Conservation (phyloP, 441 rosid genomes). For the California macrophylla region DNA sequence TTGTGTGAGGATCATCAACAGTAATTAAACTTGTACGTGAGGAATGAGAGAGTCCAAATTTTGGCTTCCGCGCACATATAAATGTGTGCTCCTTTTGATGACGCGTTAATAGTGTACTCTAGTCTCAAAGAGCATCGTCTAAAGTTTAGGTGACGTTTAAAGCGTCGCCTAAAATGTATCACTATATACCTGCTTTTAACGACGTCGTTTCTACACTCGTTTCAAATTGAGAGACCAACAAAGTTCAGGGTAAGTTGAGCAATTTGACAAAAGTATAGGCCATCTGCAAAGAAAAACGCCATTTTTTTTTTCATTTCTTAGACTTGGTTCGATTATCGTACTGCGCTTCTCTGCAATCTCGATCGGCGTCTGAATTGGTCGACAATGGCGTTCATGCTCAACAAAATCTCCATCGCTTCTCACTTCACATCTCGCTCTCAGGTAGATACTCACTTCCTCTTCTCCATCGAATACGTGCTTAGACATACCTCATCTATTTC, state of each 20-base stretch:
- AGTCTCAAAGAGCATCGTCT: no score
- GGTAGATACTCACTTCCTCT: slow-evolving; percentile 43
- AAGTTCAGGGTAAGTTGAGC: neutral
- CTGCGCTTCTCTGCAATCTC: neutral
- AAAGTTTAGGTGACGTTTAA: no score
- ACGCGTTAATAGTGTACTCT: no score
- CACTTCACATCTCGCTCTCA: slow-evolving; percentile 46
- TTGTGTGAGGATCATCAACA: no score
- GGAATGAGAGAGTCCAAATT: no score
- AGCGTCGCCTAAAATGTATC: no score
- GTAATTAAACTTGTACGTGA: no score
- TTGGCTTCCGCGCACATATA: no score
- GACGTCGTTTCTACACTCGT: neutral
- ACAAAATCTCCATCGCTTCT: slow-evolving; percentile 36
- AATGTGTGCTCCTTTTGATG: no score
- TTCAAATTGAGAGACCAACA: no score
- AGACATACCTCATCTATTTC: neutral
- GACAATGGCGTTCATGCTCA: slow-evolving; percentile 54
- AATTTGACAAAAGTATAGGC: neutral
- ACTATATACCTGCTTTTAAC: no score
- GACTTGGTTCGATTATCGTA: neutral
- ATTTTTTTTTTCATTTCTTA: neutral
- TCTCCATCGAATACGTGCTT: neutral
- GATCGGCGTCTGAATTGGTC: neutral
- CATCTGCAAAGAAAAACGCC: neutral